Conservation (phyloP, 192 early-diverging fungal species). For the Coemansia sp. region DNA sequence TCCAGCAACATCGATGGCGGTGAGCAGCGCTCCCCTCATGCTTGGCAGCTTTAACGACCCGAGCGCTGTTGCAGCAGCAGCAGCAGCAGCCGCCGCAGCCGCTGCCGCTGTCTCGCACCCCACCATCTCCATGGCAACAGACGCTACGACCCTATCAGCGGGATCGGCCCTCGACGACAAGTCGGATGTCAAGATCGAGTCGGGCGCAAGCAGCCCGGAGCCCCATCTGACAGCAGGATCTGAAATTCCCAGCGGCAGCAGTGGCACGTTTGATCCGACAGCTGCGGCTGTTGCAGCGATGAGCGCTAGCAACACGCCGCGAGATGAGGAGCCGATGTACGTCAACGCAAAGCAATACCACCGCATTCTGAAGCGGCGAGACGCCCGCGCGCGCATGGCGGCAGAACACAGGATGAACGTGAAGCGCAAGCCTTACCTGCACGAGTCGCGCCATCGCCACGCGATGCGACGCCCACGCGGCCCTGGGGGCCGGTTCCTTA, state of each 20-base stretch:
- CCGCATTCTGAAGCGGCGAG: constrained; percentile 92
- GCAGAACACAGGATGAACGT: constrained; percentile 73
- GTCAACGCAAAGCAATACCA: constrained; percentile 99
- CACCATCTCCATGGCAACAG: constrained; percentile 1
- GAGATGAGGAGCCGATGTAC: constrained; percentile 88
- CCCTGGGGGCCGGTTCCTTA: constrained; percentile 95
- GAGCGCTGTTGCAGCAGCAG: constrained; percentile 37
- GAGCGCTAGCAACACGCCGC: constrained; percentile 41
- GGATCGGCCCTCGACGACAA: constrained; percentile 27
- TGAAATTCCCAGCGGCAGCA: constrained; percentile 13
- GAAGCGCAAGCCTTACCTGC: constrained; percentile 89
- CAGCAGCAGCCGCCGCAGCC: constrained; percentile 33
- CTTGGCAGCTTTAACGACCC: constrained; percentile 39
- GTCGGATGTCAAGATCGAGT: constrained; percentile 18
- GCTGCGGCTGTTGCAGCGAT: constrained; percentile 51
- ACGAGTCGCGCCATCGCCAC: constrained; percentile 96
- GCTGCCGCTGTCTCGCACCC: constrained; percentile 28
- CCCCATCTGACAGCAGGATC: constrained; percentile 15
- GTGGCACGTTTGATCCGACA: constrained; percentile 41
- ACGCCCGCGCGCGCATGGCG: constrained; percentile 81
- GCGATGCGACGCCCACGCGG: constrained; percentile 97
- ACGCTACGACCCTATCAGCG: constrained; percentile 1
- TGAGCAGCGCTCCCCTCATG: constrained; percentile 37
- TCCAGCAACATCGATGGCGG: constrained; percentile 30
- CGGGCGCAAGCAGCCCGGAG: constrained; percentile 27